Evolutionary conservation across 176 grass and related monocot genomes (phyloP).

Genomic region (Juncus effusus): DNA sequence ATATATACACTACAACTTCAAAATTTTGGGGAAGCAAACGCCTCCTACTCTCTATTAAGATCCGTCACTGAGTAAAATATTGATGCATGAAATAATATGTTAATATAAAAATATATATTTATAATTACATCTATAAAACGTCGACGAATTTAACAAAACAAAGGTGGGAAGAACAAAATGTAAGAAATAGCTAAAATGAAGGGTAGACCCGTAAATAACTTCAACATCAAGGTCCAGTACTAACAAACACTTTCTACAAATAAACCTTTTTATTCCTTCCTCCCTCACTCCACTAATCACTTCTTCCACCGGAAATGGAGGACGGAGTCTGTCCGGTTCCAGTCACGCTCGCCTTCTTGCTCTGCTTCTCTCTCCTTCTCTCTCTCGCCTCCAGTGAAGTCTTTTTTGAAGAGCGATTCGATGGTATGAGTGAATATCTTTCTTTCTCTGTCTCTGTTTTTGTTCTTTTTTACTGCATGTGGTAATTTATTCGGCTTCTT

Average conservation of each 20-base stretch:
- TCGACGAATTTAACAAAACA: too few relatives aligned
- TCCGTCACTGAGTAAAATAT: too few relatives aligned
- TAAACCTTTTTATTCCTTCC: slow-evolving; percentile 21
- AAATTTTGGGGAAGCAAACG: too few relatives aligned
- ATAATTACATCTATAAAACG: too few relatives aligned
- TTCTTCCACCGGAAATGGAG: slow-evolving; percentile 34
- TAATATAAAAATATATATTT: too few relatives aligned
- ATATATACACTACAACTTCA: too few relatives aligned
- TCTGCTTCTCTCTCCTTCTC: slow-evolving; percentile 30
- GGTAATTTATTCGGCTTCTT: neutral
- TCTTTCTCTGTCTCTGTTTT: neutral
- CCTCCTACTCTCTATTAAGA: too few relatives aligned
- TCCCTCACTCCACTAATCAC: neutral
- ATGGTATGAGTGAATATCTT: slow-evolving; percentile 38
- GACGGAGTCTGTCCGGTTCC: neutral
- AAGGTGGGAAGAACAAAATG: too few relatives aligned
- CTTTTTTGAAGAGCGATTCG: slow-evolving; percentile 97
- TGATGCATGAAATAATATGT: too few relatives aligned
- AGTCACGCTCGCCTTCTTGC: slow-evolving; percentile 13
- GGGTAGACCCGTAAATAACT: slow-evolving; percentile 20
- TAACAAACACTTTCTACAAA: slow-evolving; percentile 29
- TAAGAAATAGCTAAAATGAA: neutral
- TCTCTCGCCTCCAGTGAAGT: slow-evolving; percentile 59
- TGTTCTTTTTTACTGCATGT: neutral
- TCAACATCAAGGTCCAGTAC: neutral